Conservation (phyloP, 2,329 filamentous ascomycete genomes). For the Sarocladiaceae sp. region DNA sequence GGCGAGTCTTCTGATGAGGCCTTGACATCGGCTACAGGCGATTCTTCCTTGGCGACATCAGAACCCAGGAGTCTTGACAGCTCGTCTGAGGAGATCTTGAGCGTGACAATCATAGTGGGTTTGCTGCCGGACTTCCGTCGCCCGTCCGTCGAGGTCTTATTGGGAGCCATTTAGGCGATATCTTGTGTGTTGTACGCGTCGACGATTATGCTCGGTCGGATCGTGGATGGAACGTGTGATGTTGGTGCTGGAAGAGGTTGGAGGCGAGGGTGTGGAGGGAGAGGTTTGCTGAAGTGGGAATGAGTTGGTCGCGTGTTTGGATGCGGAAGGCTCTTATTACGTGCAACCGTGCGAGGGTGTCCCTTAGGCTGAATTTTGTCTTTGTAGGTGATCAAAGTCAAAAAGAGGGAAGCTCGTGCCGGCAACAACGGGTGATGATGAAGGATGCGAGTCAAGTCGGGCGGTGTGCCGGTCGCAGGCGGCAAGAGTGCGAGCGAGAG, state of each 20-base stretch:
- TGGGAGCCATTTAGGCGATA: slow-evolving; percentile 24
- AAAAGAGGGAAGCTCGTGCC: background rate
- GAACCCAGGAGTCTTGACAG: slow-evolving; percentile 45
- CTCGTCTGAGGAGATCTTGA: slow-evolving; percentile 44
- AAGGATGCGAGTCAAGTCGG: slow-evolving; percentile 2
- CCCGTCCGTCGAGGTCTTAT: slow-evolving; percentile 25
- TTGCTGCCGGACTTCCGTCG: slow-evolving; percentile 33
- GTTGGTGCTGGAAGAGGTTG: background rate
- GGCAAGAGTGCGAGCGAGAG: background rate
- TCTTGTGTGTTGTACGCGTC: background rate
- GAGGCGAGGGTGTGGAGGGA: too few relatives aligned
- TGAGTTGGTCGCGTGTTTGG: too few relatives aligned
- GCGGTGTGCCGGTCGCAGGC: slow-evolving; percentile 4
- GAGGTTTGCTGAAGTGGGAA: background rate
- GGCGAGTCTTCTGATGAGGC: slow-evolving; percentile 30
- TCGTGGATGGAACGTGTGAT: background rate
- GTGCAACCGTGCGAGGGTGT: background rate
- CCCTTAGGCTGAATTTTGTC: background rate
- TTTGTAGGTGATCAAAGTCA: background rate
- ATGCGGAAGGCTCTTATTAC: too few relatives aligned
- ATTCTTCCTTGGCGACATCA: slow-evolving; percentile 34
- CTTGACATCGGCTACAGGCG: slow-evolving; percentile 30
- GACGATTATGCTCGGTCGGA: background rate
- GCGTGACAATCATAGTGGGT: slow-evolving; percentile 38
- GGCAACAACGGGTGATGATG: background rate